Percentiles rank a stretch among this genome's conserved stretches.
phyloP scores from a whole-genome alignment of 495 filamentous ascomycete genomes.

The Elasticomyces elasticus region DNA sequence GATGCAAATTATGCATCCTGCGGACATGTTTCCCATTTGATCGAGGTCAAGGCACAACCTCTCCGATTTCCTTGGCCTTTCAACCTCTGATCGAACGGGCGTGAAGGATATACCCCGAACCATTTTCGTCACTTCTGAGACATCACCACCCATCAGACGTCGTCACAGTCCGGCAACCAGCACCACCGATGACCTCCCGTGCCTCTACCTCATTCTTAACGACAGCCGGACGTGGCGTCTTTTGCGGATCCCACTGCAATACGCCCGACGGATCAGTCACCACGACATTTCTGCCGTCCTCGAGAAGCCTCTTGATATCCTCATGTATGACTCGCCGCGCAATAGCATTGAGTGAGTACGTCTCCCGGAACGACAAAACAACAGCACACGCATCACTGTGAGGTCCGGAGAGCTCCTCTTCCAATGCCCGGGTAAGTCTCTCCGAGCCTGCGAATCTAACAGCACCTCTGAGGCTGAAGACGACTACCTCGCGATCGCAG shows the following conservation, averaged over 20 bases:
- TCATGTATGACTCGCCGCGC: background rate
- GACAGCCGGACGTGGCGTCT: background rate
- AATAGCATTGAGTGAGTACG: background rate
- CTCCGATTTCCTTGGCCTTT: too few relatives aligned
- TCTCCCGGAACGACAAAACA: background rate
- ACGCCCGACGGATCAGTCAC: background rate
- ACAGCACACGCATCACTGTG: background rate
- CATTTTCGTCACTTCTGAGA: too few relatives aligned
- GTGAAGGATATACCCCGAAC: too few relatives aligned
- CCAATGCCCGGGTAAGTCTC: background rate
- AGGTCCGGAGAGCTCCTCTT: background rate
- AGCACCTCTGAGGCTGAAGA: background rate
- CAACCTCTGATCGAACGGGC: too few relatives aligned
- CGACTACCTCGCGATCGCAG: background rate
- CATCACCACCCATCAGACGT: background rate
- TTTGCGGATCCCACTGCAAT: background rate
- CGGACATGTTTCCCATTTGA: too few relatives aligned
- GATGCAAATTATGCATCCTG: too few relatives aligned
- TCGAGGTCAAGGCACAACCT: too few relatives aligned
- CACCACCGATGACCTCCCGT: background rate
- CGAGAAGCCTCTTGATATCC: background rate
- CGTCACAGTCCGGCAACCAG: background rate
- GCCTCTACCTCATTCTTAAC: background rate
- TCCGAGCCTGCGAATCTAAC: constrained; percentile 1
- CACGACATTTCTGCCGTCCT: background rate